Evolutionary conservation across 2,329 filamentous ascomycete species (phyloP), one percentile per base, ranked within the genome.

Genomic region (Aspergillus eucalypticola): DNA sequence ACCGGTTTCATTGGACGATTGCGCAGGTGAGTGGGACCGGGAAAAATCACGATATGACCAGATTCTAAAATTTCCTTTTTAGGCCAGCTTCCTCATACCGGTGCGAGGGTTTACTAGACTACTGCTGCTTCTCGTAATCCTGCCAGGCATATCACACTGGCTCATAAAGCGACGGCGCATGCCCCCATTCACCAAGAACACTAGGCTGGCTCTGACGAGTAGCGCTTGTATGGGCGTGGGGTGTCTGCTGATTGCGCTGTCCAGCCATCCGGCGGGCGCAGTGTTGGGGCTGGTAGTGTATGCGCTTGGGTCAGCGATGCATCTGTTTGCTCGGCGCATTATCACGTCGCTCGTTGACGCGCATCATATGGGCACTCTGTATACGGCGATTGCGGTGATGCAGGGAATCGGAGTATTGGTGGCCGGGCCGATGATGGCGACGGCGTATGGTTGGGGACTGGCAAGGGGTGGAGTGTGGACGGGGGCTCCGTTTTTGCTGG

Each of bases 291-390:
- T 27, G 50, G 70, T 23, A 50, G 19, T 73, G 6, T 54, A 66
- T 21, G 70, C 70, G 3, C 53, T 71, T 15, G 71, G 71, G 17
- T 58, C 64, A 1, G 64, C 66, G 1, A 73, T 74, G 44, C 13
- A 53, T 2, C 48, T 67, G 8, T 59, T 60, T 5, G 60, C 61
- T 6, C 67, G 72, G 39, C 71, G 68, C 60, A 54, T 73, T 8
- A 71, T 60, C n/a, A 71, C 71, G 7, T 58, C 65, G 8, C 66
- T 74, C 15, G 67, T 74, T 0, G 44, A 51, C 2, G 62, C 66
- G 5, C 64, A 68, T 13, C 67, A 73, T 19, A 64, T 72, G 19
- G 71, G 70, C 7, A 70, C 69, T 3, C 51, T 75, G 27, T 73
- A 73, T 38, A 65, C 72, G 11, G 66, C 66, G 8, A 64, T 69